A percentile compares a stretch with the other conserved stretches of the same genome.
Conservation (phyloP, 768 basidiomycete species). For the Lactifluus pinguis region DNA sequence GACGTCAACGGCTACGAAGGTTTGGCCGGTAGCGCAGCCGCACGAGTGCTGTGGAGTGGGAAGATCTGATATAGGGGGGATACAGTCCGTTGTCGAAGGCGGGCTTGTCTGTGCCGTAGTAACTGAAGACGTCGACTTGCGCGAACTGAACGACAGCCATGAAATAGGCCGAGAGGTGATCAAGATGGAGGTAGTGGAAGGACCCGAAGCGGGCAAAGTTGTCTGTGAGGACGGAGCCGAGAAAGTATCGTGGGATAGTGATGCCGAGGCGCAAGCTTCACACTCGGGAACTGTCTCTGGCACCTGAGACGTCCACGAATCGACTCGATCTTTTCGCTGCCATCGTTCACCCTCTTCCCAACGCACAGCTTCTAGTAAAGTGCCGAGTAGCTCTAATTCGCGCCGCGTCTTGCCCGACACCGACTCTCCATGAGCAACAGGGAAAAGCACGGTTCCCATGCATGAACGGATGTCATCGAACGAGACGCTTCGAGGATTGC, state of each 20-base stretch:
- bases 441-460: conserved; percentile 15
- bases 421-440: background rate
- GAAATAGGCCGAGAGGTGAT: conserved; percentile 12
- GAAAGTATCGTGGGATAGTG: conserved; percentile 1
- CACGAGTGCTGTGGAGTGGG: conserved; percentile 10
- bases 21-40: conserved; percentile 11
- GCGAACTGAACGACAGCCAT: conserved; percentile 18
- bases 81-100: background rate
- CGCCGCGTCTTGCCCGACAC: conserved; percentile 5
- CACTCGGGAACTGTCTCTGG: conserved; percentile 9
- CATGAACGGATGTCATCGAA: conserved; percentile 19
- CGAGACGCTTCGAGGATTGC: conserved; percentile 8
- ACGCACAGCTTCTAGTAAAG: conserved; percentile 3
- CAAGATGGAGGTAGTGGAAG: background rate
- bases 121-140: conserved; percentile 9
- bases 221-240: background rate
- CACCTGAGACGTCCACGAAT: background rate
- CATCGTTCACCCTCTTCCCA: conserved; percentile 16
- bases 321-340: background rate
- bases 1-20: conserved; percentile 15
- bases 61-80: background rate
- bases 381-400: conserved; percentile 11
- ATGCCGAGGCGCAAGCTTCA: conserved; percentile 11
- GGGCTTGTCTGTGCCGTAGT: conserved; percentile 3
- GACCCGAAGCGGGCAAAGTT: background rate